phyloP scores from a whole-genome alignment of 2,329 filamentous ascomycete genomes.

The Clarireedia hainanense region DNA sequence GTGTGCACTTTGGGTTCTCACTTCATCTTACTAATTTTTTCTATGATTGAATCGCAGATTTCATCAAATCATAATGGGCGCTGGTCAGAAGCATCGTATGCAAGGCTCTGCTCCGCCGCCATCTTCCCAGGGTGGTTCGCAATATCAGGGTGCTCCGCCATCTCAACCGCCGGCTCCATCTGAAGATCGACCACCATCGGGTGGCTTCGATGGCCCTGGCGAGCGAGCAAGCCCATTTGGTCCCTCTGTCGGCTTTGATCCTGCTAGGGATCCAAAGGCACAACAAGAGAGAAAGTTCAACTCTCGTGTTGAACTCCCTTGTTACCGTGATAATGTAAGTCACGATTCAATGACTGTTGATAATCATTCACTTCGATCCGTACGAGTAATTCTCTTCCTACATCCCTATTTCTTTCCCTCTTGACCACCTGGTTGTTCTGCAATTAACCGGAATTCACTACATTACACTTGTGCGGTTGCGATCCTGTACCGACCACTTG shows the following conservation, averaged over 20 bases:
- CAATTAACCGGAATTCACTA: too few relatives aligned
- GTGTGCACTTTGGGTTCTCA: too few relatives aligned
- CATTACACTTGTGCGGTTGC: too few relatives aligned
- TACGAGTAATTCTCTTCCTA: too few relatives aligned
- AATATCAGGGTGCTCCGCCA: not conserved
- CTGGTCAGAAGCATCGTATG: not conserved
- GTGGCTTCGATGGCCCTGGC: not conserved
- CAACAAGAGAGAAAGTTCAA: constrained; percentile 30
- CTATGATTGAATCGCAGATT: not conserved
- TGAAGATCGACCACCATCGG: not conserved
- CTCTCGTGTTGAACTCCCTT: constrained; percentile 42
- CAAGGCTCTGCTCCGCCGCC: not conserved
- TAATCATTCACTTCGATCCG: too few relatives aligned
- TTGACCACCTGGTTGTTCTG: too few relatives aligned
- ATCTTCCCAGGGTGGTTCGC: not conserved
- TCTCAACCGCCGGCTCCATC: not conserved
- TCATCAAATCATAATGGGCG: constrained; percentile 1
- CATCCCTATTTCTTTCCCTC: too few relatives aligned
- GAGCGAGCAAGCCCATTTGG: constrained; percentile 13
- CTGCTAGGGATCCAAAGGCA: constrained; percentile 28
- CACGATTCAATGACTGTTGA: not conserved
- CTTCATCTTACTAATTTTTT: not conserved
- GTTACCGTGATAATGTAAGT: constrained; percentile 6
- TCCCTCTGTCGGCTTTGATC: constrained; percentile 36
- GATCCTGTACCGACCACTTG: too few relatives aligned